Conservation (phyloP, 345 rosid genomes). For the Nephelium lappaceum region DNA sequence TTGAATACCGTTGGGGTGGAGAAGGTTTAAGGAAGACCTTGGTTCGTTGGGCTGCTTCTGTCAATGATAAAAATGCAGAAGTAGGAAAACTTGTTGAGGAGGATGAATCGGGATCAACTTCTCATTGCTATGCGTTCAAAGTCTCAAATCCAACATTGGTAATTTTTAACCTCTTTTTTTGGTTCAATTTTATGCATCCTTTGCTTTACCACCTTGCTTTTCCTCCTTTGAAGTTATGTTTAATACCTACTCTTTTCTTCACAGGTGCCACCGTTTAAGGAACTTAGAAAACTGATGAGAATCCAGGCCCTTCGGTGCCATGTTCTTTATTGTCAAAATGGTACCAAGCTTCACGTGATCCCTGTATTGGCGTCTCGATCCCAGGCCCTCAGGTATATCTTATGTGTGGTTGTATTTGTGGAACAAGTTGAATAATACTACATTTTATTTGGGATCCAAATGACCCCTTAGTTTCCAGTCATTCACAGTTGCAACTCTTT, state of each 20-base stretch:
- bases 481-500: background rate
- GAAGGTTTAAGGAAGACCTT: constrained; percentile 69
- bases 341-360: constrained; percentile 62
- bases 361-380: constrained; percentile 80
- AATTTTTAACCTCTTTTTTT: constrained; percentile 10
- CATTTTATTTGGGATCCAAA: too few relatives aligned
- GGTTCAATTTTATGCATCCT: background rate
- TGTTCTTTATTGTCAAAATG: constrained; percentile 63
- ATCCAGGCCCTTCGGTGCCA: constrained; percentile 75
- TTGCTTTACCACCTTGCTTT: background rate
- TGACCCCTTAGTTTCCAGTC: background rate
- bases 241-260: constrained; percentile 12
- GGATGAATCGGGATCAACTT: constrained; percentile 57
- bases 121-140: constrained; percentile 58
- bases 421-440: too few relatives aligned
- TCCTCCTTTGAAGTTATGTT: background rate
- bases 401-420: too few relatives aligned
- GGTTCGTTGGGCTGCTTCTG: constrained; percentile 66
- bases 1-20: constrained; percentile 85
- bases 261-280: constrained; percentile 66
- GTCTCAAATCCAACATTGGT: constrained; percentile 55
- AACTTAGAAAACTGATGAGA: constrained; percentile 68
- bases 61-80: constrained; percentile 44
- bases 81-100: constrained; percentile 43
- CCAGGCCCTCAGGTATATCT: constrained; percentile 71